Conservation (phyloP, 169 alveolate species). For the Babesia divergens region DNA sequence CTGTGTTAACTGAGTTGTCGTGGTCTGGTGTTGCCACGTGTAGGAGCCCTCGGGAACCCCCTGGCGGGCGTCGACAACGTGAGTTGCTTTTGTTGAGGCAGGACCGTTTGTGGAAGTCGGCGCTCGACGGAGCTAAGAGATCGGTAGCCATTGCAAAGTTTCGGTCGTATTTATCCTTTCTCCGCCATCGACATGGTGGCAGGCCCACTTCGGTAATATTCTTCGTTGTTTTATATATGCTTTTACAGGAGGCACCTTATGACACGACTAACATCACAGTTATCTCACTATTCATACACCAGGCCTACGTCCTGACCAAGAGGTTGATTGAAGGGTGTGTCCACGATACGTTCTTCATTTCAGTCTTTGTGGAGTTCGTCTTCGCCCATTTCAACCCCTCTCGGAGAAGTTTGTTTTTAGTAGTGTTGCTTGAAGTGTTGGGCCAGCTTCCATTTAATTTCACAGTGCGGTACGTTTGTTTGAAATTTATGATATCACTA, state of each 20-base stretch:
- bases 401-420: constrained; percentile 8
- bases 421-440: constrained; percentile 8
- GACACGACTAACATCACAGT: not conserved
- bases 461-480: constrained; percentile 4
- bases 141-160: not conserved
- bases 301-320: not conserved
- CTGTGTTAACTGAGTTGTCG: constrained; percentile 2
- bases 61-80: not conserved
- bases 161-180: not conserved
- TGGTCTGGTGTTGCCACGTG: not conserved
- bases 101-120: not conserved
- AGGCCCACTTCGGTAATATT: not conserved
- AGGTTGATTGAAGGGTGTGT: constrained; percentile 30
- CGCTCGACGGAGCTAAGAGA: not conserved
- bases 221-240: not conserved
- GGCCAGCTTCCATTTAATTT: constrained; percentile 45
- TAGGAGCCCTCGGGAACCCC: not conserved
- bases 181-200: not conserved
- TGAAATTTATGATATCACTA: not conserved
- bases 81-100: not conserved
- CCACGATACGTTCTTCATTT: constrained; percentile 30
- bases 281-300: not conserved
- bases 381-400: constrained; percentile 44
- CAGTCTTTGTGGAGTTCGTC: constrained; percentile 52
- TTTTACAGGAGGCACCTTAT: not conserved